Evolutionary conservation across 2,329 filamentous ascomycete species (phyloP).

Genomic region (Gyromitra esculenta): DNA sequence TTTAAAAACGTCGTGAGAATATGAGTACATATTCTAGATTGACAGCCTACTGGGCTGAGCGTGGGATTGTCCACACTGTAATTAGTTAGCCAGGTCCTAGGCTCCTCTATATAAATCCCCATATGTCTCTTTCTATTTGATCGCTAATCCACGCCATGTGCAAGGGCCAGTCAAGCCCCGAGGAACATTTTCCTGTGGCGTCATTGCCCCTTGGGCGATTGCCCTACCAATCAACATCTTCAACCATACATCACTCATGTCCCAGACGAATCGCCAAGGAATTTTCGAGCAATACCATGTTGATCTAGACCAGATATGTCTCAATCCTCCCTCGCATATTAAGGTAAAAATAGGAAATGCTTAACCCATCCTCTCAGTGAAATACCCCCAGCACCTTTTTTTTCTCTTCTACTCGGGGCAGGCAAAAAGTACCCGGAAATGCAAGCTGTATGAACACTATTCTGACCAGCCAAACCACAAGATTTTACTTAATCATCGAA

Average conservation of each 20-base stretch:
- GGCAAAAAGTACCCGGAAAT: too few species aligned
- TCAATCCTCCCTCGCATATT: neutral
- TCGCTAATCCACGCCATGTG: neutral
- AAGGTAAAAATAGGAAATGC: constrained; percentile 9
- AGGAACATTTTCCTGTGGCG: neutral
- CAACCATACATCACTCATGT: neutral
- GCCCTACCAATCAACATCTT: neutral
- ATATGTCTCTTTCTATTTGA: neutral
- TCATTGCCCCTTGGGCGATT: neutral
- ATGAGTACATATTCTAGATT: too few species aligned
- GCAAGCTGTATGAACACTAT: too few species aligned
- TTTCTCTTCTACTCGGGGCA: neutral
- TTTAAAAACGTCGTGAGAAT: too few species aligned
- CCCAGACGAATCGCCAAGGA: neutral
- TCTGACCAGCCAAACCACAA: too few species aligned
- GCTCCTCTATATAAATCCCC: neutral
- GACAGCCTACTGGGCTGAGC: too few species aligned
- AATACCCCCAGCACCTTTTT: neutral
- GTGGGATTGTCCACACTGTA: too few species aligned
- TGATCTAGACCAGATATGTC: neutral
- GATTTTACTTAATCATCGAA: too few species aligned
- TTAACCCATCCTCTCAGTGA: neutral
- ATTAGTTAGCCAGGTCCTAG: neutral
- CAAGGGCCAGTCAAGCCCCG: neutral
- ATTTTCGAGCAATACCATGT: neutral